phyloP scores from a whole-genome alignment of 2,329 filamentous ascomycete species.

The Sarocladium strictum region DNA sequence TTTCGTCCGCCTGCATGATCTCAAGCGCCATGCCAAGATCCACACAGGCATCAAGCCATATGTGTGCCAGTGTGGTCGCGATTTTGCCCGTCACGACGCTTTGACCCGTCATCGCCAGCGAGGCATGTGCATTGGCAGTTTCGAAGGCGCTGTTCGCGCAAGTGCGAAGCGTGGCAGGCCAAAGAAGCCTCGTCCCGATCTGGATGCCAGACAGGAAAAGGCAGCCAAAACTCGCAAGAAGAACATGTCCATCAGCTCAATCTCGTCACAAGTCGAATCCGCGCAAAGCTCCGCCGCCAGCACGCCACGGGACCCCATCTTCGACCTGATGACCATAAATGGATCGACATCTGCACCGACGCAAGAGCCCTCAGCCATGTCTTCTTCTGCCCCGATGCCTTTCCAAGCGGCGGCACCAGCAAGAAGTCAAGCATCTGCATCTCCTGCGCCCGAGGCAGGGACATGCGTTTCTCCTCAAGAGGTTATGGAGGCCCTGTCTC shows the following conservation, averaged over 20 bases:
- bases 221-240: constrained; percentile 49
- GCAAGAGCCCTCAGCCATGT: constrained; percentile 12
- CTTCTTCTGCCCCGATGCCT: constrained; percentile 42
- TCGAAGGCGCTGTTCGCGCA: constrained; percentile 67
- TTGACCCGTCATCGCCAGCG: constrained; percentile 90
- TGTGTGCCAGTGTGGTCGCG: constrained; percentile 88
- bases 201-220: constrained; percentile 36
- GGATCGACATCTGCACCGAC: constrained; percentile 20
- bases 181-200: constrained; percentile 54
- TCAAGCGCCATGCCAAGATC: constrained; percentile 96
- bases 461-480: constrained; percentile 43
- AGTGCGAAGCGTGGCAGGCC: constrained; percentile 58
- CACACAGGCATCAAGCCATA: constrained; percentile 96
- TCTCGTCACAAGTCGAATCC: constrained; percentile 48
- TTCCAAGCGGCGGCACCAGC: constrained; percentile 13
- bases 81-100: constrained; percentile 91
- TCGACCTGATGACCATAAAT: constrained; percentile 42
- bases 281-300: constrained; percentile 50
- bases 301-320: constrained; percentile 42
- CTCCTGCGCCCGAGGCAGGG: constrained; percentile 21
- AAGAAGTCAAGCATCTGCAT: not conserved
- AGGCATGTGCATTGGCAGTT: constrained; percentile 93
- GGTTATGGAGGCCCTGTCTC: constrained; percentile 30
- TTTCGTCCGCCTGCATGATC: constrained; percentile 94
- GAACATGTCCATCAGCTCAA: constrained; percentile 41